Percentiles rank a stretch among this genome's conserved stretches.
phyloP scores from a whole-genome alignment of 257 asterid genomes.

The Nicotiana tomentosiformis region DNA sequence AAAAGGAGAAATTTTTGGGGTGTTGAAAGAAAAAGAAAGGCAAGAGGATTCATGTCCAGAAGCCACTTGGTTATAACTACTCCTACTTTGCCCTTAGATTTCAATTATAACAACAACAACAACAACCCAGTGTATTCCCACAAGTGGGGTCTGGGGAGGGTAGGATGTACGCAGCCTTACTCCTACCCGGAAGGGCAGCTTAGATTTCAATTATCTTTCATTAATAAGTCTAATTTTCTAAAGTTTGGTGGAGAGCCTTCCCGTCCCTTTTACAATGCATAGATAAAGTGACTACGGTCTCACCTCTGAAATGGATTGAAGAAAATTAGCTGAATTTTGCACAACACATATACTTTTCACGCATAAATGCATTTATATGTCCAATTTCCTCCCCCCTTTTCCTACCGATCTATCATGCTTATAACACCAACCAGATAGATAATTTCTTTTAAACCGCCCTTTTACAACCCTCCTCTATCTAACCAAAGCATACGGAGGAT shows the following conservation, averaged over 20 bases:
- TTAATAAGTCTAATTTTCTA: not conserved
- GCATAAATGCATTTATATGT: not conserved
- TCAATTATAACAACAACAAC: not conserved
- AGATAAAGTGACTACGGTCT: not conserved
- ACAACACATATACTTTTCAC: not conserved
- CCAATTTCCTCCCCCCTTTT: constrained; percentile 2
- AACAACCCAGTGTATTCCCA: no score
- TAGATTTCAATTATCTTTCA: not conserved
- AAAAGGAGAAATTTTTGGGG: not conserved
- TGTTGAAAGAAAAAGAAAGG: not conserved
- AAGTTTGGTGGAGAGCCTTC: not conserved
- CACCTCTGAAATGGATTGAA: constrained; percentile 3
- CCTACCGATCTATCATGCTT: not conserved
- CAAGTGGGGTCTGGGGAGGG: no score
- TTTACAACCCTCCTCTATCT: not conserved
- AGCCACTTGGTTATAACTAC: not conserved
- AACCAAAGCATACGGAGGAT: not conserved
- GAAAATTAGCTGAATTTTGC: constrained; percentile 1
- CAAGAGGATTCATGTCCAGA: not conserved
- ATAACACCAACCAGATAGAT: not conserved
- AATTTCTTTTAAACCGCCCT: not conserved
- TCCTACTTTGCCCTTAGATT: not conserved
- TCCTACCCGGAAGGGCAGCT: not conserved
- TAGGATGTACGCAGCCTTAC: no score
- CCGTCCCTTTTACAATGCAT: not conserved